Conservation (phyloP, 129 eudicot species). For the Tanacetum coccineum region DNA sequence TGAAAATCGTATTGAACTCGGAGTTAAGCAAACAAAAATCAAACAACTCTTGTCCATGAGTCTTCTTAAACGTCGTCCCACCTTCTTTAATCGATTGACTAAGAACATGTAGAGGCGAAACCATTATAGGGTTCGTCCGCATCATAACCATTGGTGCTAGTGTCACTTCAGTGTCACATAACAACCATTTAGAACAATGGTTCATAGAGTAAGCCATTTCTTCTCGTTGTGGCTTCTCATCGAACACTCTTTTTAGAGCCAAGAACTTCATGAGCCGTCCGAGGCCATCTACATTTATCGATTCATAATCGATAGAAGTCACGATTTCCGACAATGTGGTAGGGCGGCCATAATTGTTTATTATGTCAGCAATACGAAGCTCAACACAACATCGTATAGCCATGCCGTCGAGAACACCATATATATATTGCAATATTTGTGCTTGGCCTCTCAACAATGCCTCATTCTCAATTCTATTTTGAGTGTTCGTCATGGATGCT, state of each 20-base stretch:
- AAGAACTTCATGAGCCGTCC: conserved; percentile 36
- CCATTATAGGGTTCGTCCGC: conserved; percentile 15
- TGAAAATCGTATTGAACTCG: conserved; percentile 26
- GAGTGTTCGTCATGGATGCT: conserved; percentile 4
- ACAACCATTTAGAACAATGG: conserved; percentile 31
- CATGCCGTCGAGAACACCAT: conserved; percentile 30
- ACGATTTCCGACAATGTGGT: conserved; percentile 35
- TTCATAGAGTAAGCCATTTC: conserved; percentile 20
- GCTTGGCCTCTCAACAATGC: conserved; percentile 27
- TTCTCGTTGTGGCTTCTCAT: conserved; percentile 3
- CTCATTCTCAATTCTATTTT: neutral
- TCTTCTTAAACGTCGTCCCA: conserved; percentile 26
- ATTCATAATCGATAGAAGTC: conserved; percentile 17
- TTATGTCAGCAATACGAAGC: conserved; percentile 43
- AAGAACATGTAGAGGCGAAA: conserved; percentile 11
- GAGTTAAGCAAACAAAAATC: conserved; percentile 20
- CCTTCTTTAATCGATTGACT: conserved; percentile 37
- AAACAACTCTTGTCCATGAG: conserved; percentile 32
- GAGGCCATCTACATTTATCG: conserved; percentile 21
- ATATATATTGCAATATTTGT: conserved; percentile 23
- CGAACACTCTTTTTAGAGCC: conserved; percentile 28
- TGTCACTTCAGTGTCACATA: conserved; percentile 13
- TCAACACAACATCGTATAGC: conserved; percentile 43
- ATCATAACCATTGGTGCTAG: conserved; percentile 29
- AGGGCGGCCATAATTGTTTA: conserved; percentile 30